Conservation (phyloP, 23 red algal genomes). For the Gracilaria gracilis region DNA sequence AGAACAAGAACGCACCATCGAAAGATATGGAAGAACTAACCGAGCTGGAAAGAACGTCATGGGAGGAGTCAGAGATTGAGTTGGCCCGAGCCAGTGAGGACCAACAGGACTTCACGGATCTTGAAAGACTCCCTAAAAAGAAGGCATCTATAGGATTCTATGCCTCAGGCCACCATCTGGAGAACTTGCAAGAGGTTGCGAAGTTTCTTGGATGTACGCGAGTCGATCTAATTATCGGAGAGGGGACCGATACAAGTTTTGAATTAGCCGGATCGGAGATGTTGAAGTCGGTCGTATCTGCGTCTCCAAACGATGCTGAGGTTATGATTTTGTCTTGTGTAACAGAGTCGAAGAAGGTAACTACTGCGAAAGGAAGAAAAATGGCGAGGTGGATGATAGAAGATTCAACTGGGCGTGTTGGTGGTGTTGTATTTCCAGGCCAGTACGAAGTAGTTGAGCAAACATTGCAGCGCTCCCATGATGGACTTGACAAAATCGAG, state of each 20-base stretch:
- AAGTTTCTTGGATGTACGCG: conserved; percentile 49
- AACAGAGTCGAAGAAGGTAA: conserved; percentile 48
- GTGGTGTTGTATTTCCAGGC: conserved; percentile 57
- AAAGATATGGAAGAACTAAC: conserved; percentile 46
- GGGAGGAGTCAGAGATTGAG: conserved; percentile 68
- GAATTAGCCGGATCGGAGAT: neutral
- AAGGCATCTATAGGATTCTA: conserved; percentile 81
- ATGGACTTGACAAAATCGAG: neutral
- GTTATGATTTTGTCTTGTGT: conserved; percentile 54
- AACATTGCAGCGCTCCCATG: neutral
- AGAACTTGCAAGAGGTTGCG: conserved; percentile 25
- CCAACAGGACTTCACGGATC: conserved; percentile 48
- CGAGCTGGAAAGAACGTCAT: conserved; percentile 28
- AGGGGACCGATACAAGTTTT: conserved; percentile 13
- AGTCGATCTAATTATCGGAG: conserved; percentile 54
- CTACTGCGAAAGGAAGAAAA: conserved; percentile 64
- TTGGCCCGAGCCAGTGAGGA: conserved; percentile 16
- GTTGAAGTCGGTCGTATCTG: neutral
- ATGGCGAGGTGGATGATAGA: conserved; percentile 60
- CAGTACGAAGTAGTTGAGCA: conserved; percentile 55
- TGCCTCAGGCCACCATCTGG: conserved; percentile 70
- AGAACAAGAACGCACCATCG: conserved; percentile 32
- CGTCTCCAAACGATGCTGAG: conserved; percentile 32
- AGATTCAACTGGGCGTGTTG: conserved; percentile 40
- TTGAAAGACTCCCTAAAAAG: conserved; percentile 60